Percentiles rank a stretch among this genome's conserved stretches.
These are phyloP conservation scores for Xanthoconium purpureum DNA, from an alignment of 768 basidiomycete species.

Conservation along the genomic window DNA sequence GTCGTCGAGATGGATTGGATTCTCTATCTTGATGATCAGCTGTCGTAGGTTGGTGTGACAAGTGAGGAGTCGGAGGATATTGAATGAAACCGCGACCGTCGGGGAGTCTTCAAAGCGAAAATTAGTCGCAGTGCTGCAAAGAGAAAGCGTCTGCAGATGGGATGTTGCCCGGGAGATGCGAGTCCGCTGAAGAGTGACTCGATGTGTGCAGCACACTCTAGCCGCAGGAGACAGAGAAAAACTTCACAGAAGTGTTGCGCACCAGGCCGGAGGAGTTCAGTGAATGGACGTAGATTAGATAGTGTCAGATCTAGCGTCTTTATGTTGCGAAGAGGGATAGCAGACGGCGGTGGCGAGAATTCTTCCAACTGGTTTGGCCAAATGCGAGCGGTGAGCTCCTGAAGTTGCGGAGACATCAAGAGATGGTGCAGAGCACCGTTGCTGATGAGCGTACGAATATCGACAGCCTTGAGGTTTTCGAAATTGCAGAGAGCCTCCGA, in stretches of 20 bases:
- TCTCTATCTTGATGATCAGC: background rate
- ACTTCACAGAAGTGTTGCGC: background rate
- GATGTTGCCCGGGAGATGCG: background rate
- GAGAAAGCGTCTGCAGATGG: background rate
- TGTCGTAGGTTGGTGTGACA: background rate
- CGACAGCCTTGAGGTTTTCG: background rate
- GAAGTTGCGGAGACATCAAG: background rate
- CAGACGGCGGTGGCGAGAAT: background rate
- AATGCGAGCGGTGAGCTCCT: background rate
- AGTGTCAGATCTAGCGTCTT: background rate
- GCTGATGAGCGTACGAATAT: background rate
- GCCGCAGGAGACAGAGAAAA: background rate
- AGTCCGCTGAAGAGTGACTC: background rate
- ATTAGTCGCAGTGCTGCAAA: background rate
- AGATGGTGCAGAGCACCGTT: background rate
- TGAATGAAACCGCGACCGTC: background rate
- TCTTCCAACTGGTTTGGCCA: background rate
- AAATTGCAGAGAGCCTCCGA: background rate
- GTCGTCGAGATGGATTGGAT: background rate
- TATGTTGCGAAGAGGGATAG: background rate
- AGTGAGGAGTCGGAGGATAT: background rate
- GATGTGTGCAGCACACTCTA: background rate
- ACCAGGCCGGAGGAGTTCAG: background rate
- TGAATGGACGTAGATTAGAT: background rate
- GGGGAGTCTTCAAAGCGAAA: no score